Percentiles rank a stretch among this genome's conserved stretches.
These are phyloP conservation scores for Thelonectria blattea DNA, from an alignment of 2,329 filamentous ascomycete species.

Conservation along the genomic window DNA sequence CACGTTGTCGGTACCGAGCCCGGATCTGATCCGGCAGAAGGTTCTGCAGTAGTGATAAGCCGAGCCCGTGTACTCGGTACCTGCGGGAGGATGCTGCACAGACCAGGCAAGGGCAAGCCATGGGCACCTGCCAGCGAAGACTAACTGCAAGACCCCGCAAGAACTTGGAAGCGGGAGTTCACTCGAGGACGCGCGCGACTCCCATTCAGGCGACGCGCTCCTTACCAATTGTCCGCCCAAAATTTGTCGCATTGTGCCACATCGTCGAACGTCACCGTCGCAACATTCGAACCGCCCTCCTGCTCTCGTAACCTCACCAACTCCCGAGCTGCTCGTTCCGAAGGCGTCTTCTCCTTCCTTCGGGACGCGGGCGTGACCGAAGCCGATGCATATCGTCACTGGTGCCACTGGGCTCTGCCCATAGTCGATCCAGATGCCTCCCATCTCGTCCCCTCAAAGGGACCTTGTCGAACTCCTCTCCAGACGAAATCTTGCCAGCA, in stretches of 20 bases:
- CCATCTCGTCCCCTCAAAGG: conserved; percentile 30
- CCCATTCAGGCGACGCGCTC: conserved; percentile 13
- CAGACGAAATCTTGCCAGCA: conserved; percentile 38
- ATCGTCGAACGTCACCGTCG: background rate
- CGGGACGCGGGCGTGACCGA: background rate
- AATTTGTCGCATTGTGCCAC: background rate
- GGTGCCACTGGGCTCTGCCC: conserved; percentile 23
- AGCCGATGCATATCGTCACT: conserved; percentile 27
- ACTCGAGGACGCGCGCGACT: conserved; percentile 3
- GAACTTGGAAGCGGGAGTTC: background rate
- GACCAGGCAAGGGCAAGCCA: conserved; percentile 7
- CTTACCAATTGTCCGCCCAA: background rate
- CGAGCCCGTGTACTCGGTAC: conserved; percentile 11
- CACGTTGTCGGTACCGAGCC: conserved; percentile 27
- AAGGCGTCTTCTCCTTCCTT: background rate
- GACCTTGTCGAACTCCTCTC: conserved; percentile 35
- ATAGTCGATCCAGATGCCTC: conserved; percentile 36
- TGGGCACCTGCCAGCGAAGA: background rate
- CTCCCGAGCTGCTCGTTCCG: conserved; percentile 1
- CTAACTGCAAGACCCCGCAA: conserved; percentile 14
- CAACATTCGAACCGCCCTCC: background rate
- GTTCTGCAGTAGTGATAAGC: background rate
- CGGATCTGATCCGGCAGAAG: background rate
- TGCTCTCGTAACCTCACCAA: conserved; percentile 12
- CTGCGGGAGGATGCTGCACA: conserved; percentile 6